Percentiles rank a stretch among this genome's conserved stretches.
Conservation (phyloP, 129 eudicot genomes). For the Gnaphalium uliginosum region DNA sequence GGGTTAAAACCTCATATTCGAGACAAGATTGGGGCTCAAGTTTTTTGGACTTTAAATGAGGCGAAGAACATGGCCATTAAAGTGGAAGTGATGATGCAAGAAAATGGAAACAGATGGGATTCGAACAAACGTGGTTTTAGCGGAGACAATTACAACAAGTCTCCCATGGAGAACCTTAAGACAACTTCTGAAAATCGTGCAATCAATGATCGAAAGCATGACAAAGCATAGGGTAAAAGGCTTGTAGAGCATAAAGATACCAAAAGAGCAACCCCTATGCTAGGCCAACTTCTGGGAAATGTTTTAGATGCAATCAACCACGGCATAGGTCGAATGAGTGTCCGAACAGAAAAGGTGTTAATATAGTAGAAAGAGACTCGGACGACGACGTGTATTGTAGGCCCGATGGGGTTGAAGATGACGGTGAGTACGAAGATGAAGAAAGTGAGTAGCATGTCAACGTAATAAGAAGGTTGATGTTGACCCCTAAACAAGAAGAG, state of each 20-base stretch:
- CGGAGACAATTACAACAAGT: neutral
- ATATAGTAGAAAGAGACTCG: neutral
- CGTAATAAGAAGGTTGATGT: too few species aligned
- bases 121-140: neutral
- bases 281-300: neutral
- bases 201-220: neutral
- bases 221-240: neutral
- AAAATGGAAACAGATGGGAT: neutral
- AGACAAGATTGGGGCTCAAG: neutral
- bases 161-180: neutral
- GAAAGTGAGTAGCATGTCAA: too few species aligned
- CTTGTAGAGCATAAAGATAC: neutral
- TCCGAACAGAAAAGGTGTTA: neutral
- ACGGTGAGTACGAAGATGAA: too few species aligned
- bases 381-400: too few species aligned
- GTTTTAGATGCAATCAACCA: neutral
- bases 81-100: neutral
- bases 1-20: neutral
- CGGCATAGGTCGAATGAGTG: neutral
- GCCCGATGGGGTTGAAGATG: too few species aligned
- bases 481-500: too few species aligned
- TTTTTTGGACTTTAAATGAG: neutral
- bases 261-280: neutral
- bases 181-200: neutral
- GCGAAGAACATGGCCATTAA: neutral